phyloP scores from a whole-genome alignment of 2,329 filamentous ascomycete species.

The Aschersonia sp. region DNA sequence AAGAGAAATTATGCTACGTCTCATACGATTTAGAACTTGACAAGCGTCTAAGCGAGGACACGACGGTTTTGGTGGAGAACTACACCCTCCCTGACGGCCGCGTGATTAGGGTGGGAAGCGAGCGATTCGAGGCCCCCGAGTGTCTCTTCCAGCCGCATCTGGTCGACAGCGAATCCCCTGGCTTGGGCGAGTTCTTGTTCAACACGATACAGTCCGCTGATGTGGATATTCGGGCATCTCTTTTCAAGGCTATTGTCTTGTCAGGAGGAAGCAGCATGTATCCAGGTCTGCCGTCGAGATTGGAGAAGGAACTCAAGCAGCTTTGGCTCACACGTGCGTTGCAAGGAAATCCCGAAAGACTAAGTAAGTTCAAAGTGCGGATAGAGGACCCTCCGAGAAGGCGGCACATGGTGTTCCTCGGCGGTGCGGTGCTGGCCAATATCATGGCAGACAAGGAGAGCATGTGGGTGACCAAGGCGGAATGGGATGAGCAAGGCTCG shows the following conservation, averaged over 20 bases:
- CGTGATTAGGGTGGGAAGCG: slow-evolving; percentile 89
- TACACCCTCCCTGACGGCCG: slow-evolving; percentile 95
- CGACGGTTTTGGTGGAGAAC: slow-evolving; percentile 89
- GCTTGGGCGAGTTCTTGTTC: slow-evolving; percentile 94
- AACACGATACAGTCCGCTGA: slow-evolving; percentile 96
- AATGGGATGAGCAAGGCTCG: slow-evolving; percentile 89
- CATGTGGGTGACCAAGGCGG: slow-evolving; percentile 97
- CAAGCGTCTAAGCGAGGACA: slow-evolving; percentile 91
- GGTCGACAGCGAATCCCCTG: slow-evolving; percentile 92
- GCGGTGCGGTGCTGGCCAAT: slow-evolving; percentile 90
- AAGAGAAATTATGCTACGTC: slow-evolving; percentile 99
- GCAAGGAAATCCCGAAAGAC: slow-evolving; percentile 76
- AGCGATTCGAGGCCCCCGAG: slow-evolving; percentile 94
- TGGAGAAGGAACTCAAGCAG: slow-evolving; percentile 99
- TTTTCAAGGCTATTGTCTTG: slow-evolving; percentile 95
- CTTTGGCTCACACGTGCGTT: slow-evolving; percentile 90
- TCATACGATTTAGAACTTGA: slow-evolving; percentile 96
- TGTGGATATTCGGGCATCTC: slow-evolving; percentile 80
- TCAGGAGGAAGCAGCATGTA: slow-evolving; percentile 99
- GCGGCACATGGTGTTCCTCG: slow-evolving; percentile 98
- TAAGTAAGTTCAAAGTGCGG: slow-evolving; percentile 98
- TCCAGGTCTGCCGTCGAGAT: slow-evolving; percentile 77
- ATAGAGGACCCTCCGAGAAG: slow-evolving; percentile 95
- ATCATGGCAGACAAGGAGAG: slow-evolving; percentile 98
- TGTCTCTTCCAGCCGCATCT: slow-evolving; percentile 97